Percentiles rank a stretch among this genome's conserved stretches.
These are phyloP conservation scores for Aspergillus nanangensis DNA, from an alignment of 495 filamentous ascomycete genomes.

Conservation along the genomic window DNA sequence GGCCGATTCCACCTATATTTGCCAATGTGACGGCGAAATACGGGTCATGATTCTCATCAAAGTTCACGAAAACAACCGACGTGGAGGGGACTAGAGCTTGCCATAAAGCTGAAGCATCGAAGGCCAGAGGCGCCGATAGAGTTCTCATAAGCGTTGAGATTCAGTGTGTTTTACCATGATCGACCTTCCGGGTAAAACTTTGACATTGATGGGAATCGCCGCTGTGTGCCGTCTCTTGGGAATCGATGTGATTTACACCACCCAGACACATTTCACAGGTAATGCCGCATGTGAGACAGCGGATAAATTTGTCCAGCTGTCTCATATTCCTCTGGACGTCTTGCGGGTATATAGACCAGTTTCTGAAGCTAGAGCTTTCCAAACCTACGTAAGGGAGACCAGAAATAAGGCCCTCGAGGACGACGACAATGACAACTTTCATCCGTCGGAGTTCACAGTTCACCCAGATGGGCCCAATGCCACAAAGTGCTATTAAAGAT, in stretches of 20 bases:
- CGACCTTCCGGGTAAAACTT: not conserved
- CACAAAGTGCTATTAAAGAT: not conserved
- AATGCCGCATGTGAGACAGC: not conserved
- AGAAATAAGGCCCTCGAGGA: not conserved
- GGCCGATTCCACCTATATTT: no score
- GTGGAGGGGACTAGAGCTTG: no score
- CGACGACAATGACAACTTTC: not conserved
- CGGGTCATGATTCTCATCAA: no score
- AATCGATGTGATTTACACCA: not conserved
- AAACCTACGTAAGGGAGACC: not conserved
- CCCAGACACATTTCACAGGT: not conserved
- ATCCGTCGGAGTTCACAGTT: not conserved
- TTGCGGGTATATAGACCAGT: no score
- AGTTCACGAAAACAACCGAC: no score
- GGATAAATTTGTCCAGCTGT: not conserved
- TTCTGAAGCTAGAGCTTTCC: not conserved
- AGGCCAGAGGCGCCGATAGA: no score
- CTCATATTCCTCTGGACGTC: not conserved
- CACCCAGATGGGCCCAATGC: not conserved
- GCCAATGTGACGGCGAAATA: no score
- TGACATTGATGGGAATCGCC: slow-evolving; percentile 1
- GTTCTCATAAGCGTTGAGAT: no score
- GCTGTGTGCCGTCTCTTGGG: not conserved
- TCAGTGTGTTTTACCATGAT: no score
- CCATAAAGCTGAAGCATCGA: no score